phyloP scores from a whole-genome alignment of 2,329 filamentous ascomycete genomes.

The Penicillium decumbens region DNA sequence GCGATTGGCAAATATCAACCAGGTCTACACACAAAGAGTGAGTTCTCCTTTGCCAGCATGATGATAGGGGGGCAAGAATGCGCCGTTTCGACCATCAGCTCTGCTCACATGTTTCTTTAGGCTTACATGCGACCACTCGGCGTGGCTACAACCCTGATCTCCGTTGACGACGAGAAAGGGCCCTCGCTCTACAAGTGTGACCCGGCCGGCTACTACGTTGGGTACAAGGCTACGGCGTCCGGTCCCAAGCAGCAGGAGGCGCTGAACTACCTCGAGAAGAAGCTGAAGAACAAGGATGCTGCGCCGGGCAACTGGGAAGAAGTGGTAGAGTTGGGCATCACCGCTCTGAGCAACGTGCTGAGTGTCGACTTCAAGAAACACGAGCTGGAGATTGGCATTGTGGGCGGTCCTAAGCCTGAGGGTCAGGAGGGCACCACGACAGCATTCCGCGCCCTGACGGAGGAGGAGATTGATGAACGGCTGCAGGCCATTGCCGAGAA shows the following conservation, averaged over 20 bases:
- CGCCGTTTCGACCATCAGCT: neutral
- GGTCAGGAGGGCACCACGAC: constrained; percentile 76
- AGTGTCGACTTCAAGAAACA: constrained; percentile 99
- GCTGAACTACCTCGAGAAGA: constrained; percentile 97
- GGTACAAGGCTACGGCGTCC: constrained; percentile 96
- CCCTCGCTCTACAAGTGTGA: constrained; percentile 98
- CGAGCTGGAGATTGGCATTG: constrained; percentile 96
- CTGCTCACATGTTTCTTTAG: constrained; percentile 39
- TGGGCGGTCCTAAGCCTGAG: constrained; percentile 77
- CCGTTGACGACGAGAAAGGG: constrained; percentile 84
- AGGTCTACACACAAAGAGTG: constrained; percentile 97
- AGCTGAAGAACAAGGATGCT: constrained; percentile 97
- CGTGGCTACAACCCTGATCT: constrained; percentile 91
- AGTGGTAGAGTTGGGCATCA: constrained; percentile 94
- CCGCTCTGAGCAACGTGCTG: constrained; percentile 88
- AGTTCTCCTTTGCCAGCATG: constrained; percentile 26
- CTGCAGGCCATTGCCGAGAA: constrained; percentile 98
- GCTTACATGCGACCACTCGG: constrained; percentile 98
- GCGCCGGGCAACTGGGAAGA: constrained; percentile 94
- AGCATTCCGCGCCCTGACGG: constrained; percentile 80
- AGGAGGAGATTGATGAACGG: constrained; percentile 97
- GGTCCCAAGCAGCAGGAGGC: constrained; percentile 98
- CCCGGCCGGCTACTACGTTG: constrained; percentile 94
- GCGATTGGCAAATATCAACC: constrained; percentile 96
- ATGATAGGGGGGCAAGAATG: neutral